Evolutionary conservation across 306 rosid genomes (phyloP), one percentile per base, ranked within the genome.

Genomic region (Parietaria judaica): DNA sequence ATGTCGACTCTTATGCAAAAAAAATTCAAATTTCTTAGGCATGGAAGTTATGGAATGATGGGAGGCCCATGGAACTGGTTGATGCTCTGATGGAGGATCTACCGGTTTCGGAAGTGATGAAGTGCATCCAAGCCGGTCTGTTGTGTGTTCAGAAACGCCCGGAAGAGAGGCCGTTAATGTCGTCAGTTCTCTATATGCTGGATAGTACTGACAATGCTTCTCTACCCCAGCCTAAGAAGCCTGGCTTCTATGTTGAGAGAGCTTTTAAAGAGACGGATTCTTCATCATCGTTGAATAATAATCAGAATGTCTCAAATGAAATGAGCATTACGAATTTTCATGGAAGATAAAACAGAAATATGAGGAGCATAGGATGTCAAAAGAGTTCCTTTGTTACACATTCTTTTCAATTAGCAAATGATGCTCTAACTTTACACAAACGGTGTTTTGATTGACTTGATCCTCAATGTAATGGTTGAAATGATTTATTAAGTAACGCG

Each of bases 41-140:
- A 60, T 85, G 92, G 92, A 72, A 44, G 45, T 74, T 64, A 9
- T 81, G 92, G 88, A 81, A 14, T 50, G 84, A 79, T 48, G 77
- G 73, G 5, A 79, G 35, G 12, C 75, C 67, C 14, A 70, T 81
- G 70, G 85, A 79, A 51, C 66, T 85, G 3, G 9, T 75, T 13
- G 91, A 85, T 82, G 15, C 73, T 13, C 67, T 77, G 0, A 38
- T 76, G 70, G 56, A 68, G 1, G 47, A 81, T 6, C 37, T 56
- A 67, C 75, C 75, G 35, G 15, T 48, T 38, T 48, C 83, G 51
- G 77, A 85, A 74, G 77, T 65, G 64, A 61, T 81, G 51, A 77
- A 81, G 71, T 76, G 91, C 7, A 60, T 60, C 36, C 51, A 60
- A 43, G 52, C 44, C 1, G 64, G 52, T 0, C 15, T 60, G 6